Conservation (phyloP, 2,329 filamentous ascomycete genomes). For the Fusarium solani-melongenae region DNA sequence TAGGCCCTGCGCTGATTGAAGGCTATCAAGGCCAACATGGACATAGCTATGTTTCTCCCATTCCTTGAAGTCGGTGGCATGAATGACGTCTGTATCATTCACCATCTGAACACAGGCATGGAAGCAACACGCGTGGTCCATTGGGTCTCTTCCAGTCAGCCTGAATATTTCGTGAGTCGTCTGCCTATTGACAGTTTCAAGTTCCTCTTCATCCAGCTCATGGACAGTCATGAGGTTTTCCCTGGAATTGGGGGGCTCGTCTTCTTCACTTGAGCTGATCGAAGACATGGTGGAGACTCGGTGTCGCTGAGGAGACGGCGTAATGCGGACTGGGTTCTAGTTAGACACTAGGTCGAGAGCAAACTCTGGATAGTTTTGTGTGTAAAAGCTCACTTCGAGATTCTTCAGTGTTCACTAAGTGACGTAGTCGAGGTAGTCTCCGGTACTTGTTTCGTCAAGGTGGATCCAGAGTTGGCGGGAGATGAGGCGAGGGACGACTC, state of each 20-base stretch:
- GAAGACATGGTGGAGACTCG: neutral
- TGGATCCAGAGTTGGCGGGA: neutral
- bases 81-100: neutral
- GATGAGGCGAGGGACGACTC: neutral
- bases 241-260: neutral
- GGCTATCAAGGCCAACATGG: neutral
- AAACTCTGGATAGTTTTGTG: too few species aligned
- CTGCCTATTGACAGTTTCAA: neutral
- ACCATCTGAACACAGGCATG: neutral
- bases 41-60: neutral
- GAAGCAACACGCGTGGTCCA: neutral
- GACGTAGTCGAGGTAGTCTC: neutral
- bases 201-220: neutral
- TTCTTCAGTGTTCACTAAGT: accelerated
- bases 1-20: neutral
- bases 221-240: neutral
- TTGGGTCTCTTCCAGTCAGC: neutral
- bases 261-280: neutral
- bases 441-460: neutral
- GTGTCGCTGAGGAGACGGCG: neutral
- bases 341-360: neutral
- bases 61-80: neutral
- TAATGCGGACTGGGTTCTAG: too few species aligned
- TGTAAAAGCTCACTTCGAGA: neutral
- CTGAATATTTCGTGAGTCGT: slow-evolving; percentile 8